Base-by-base conservation (phyloP, 805 yeast species). In the Yarrowia deformans region DNA sequence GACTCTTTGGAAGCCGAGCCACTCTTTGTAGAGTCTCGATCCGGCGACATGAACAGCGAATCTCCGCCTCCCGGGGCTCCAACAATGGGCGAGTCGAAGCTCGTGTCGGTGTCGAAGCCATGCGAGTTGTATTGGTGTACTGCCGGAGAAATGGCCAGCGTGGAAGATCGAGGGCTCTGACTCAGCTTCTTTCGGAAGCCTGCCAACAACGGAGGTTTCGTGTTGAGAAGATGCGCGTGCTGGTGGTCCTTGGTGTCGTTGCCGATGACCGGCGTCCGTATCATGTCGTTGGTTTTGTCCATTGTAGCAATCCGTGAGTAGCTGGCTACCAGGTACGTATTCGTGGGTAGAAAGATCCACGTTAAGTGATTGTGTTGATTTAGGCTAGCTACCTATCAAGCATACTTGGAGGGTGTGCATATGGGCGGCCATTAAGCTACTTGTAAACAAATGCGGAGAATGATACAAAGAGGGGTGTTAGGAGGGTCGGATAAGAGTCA, bases 151-250 rank as follows among this genome's bases (percentile, higher is more conserved):
- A 66, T 66, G 1, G 61, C 52, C 60, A 66, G 43, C 43, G 69
- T 66, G 42, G 69, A 66, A 16, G 69, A 66, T 42, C 52, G 69
- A 32, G 69, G 69, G 34, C 52, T 52, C 43, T 66, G 69, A 29
- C 61, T 43, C 50, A 66, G 63, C 42, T 66, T 52, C 42, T 42
- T 50, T n/a, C 66, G 66, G 34, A 60, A 60, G 29, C 66, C 66
- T 14, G 66, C 66, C 45, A 60, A 14, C 10, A 60, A 23, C 29
- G 66, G 66, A 5, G 66, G 66, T 18, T 60, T 60, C 12, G 64
- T 43, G 52, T 42, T 60, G 42, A 43, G 66, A 34, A 56, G 64
- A 56, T 56, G 64, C 10, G 49, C 48, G 39, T 56, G 64, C 48
- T 56, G 64, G 37, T 60, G 42, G 52, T 60, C 66, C 52, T 43